Evolutionary conservation across 352 stramenopile genomes (phyloP), one percentile per base, ranked within the genome.

Genomic region (Phytophthora pini): DNA sequence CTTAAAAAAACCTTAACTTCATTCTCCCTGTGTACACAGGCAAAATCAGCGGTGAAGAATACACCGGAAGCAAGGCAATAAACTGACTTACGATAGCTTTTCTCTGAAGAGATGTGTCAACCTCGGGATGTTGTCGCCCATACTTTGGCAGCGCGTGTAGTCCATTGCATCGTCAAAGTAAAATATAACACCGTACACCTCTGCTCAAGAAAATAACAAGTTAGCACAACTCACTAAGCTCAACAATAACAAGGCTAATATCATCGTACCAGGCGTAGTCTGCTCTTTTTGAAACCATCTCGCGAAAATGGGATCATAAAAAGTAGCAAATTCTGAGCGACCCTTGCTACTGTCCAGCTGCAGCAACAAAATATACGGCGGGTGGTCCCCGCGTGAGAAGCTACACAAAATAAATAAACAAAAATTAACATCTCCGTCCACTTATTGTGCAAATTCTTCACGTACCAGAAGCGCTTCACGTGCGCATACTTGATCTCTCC

Each of bases 91-190:
- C 84, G 65, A 53, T 47, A 91, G 66, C 3, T 65, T 49, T 17
- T 73, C 59, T 4, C 63, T 41, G 26, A 88, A 70, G 20, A 90
- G 53, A 5, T 47, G 29, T 15, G 52, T 49, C 20, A 93, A 51
- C 7, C 2, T 77, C 5, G 52, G 46, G 4, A 79, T 80, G 8
- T 70, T 69, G 20, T 91, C 79, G 34, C 51, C 61, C 46, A 90
- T 76, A 62, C 82, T 93, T 27, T 76, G 72, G 29, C 84, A 93
- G 29, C 82, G 82, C 24, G 74, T 84, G 32, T 84, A 84, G 48
- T 89, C 77, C 27, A 90, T 47, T 45, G 77, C 63, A 29, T 89
- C 64, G 22, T 93, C 78, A 34, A 93, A 93, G 56, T 79, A 90
- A 56, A 91, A 77, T 7, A 88, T 72, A 11, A 79, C 56, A 4